phyloP scores from a whole-genome alignment of 164 flowering plant species.

The Hamamelis virginiana region DNA sequence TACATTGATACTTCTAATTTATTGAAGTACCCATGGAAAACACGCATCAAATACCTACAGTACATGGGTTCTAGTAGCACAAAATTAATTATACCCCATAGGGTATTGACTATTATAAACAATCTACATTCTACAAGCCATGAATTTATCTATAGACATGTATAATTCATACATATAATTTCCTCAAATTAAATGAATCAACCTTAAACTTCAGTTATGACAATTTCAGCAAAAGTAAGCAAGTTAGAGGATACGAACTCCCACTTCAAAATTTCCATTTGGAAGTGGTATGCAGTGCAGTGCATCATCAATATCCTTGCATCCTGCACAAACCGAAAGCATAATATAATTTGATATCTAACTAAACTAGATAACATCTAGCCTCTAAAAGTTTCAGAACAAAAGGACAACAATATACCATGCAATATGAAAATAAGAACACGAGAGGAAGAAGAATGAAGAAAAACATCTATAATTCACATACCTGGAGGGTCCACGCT shows the following conservation, averaged over 20 bases:
- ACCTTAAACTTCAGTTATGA: not conserved
- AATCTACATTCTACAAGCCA: not conserved
- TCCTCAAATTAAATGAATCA: constrained; percentile 3
- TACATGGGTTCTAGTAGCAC: not conserved
- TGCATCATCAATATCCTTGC: constrained; percentile 99
- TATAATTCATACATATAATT: not conserved
- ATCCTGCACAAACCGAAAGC: constrained; percentile 58
- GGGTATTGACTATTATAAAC: not conserved
- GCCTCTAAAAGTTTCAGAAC: not conserved
- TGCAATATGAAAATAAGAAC: not conserved
- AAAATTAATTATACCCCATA: not conserved
- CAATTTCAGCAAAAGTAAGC: not conserved
- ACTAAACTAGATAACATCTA: too few species aligned
- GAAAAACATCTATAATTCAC: not conserved
- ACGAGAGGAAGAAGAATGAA: not conserved
- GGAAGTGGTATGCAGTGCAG: constrained; percentile 86
- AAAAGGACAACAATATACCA: not conserved
- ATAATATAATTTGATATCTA: not conserved
- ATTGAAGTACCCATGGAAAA: not conserved
- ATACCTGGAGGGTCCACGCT: constrained; percentile 99
- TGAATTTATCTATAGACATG: not conserved
- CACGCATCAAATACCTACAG: not conserved
- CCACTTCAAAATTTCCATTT: constrained; percentile 95
- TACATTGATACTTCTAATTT: too few species aligned
- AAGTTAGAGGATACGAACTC: constrained; percentile 89